Evolutionary conservation across 75 land plant genomes (phyloP), one percentile per base, ranked within the genome.

Genomic region (Ceratopteris richardii): DNA sequence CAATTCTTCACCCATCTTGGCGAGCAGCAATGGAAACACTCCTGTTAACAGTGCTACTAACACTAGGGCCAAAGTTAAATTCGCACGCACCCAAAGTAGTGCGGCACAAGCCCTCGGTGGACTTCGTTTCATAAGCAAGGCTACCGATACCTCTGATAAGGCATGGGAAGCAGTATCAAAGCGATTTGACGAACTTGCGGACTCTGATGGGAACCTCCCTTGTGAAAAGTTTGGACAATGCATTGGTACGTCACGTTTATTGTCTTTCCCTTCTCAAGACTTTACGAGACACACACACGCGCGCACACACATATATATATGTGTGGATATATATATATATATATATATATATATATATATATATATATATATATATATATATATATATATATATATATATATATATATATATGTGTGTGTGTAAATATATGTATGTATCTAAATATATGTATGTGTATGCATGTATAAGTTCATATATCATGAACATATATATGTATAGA

Each of bases 81-180:
- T 87, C 31, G 78, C 74, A 28, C 58, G 91, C 58, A 61, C 60
- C 23, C 77, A 83, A 62, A 75, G 87, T 11, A 80, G 78, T 24
- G 81, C 87, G 20, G 68, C 71, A 11, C 67, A 74, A 20, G 87
- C 91, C 20, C 65, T 87, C 26, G 43, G 66, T 54, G 91, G 91
- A 7, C 71, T 87, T 44, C 77, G 85, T 71, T 87, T 87, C 74
- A 80, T 87, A 44, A 72, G 64, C 44, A 77, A 69, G 77, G 64
- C 73, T 27, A 65, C 69, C 12, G 81, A 70, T 20, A 64, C 36
- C 51, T 70, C 74, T 6, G 44, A 40, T 4, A 25, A 24, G 20
- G 81, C 71, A 0, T 87, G 91, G 91, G 47, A 68, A 5, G 66
- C 69, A 28, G 79, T 87, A 14, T 80, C 78, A 58, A 59, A 66